phyloP scores from a whole-genome alignment of 345 rosid genomes.

The Eucalyptus pumila region DNA sequence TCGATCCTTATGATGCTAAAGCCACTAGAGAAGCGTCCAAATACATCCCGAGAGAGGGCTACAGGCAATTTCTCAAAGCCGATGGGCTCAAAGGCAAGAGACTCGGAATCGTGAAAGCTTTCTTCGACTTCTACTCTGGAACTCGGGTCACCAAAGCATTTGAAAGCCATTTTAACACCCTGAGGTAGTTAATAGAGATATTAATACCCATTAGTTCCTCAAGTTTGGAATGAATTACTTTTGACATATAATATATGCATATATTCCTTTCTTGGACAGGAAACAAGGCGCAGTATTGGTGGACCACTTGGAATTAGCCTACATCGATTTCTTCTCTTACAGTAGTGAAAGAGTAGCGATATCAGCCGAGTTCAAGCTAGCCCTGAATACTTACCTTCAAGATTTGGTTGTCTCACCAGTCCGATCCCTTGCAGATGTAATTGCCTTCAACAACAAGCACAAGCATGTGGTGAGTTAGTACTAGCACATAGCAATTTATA shows the following conservation, averaged over 20 bases:
- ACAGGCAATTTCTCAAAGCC: slow-evolving; percentile 28
- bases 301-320: slow-evolving; percentile 25
- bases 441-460: slow-evolving; percentile 34
- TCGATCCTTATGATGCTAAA: slow-evolving; percentile 12
- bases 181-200: slow-evolving; percentile 17
- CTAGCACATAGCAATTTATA: background rate
- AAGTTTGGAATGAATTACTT: background rate
- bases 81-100: slow-evolving; percentile 47
- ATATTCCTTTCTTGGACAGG: slow-evolving; percentile 4
- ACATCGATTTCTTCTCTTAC: slow-evolving; percentile 3
- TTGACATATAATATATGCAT: background rate
- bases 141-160: slow-evolving; percentile 2
- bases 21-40: slow-evolving; percentile 32
- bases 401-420: slow-evolving; percentile 37
- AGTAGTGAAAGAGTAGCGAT: slow-evolving; percentile 30
- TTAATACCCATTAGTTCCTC: background rate
- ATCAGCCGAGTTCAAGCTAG: slow-evolving; percentile 48
- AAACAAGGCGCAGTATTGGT: slow-evolving; percentile 36
- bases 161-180: slow-evolving; percentile 20
- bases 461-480: slow-evolving; percentile 15
- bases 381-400: slow-evolving; percentile 34
- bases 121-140: background rate
- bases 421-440: slow-evolving; percentile 44
- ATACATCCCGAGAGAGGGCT: slow-evolving; percentile 36
- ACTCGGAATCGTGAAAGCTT: slow-evolving; percentile 33